A percentile compares a stretch with the other conserved stretches of the same genome.
phyloP scores from a whole-genome alignment of 2,329 filamentous ascomycete genomes.

The Apiospora pterosperma region DNA sequence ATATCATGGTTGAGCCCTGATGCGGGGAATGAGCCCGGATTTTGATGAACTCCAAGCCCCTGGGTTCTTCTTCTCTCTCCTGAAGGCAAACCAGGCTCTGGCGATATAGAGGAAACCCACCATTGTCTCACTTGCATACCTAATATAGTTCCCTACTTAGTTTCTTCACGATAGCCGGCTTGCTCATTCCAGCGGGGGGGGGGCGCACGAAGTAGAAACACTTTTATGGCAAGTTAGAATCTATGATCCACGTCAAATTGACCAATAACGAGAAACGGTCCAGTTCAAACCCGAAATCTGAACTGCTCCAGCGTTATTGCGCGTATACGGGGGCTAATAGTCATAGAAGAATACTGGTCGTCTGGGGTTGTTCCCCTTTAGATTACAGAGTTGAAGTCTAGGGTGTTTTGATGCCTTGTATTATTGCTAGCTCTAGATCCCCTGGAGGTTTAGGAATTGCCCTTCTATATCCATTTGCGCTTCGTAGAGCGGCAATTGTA shows the following conservation, averaged over 20 bases:
- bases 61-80: not conserved
- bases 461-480: constrained; percentile 16
- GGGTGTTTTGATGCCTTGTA: too few species aligned
- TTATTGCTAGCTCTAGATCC: too few species aligned
- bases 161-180: too few species aligned
- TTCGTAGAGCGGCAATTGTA: constrained; percentile 5
- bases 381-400: too few species aligned
- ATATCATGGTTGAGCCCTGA: not conserved
- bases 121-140: too few species aligned
- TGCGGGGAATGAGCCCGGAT: not conserved
- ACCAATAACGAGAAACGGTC: not conserved
- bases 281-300: not conserved
- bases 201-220: not conserved
- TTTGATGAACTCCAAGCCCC: not conserved
- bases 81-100: not conserved
- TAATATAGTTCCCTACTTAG: too few species aligned
- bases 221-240: not conserved
- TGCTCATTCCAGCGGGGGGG: too few species aligned
- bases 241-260: not conserved
- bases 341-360: not conserved
- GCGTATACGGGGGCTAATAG: not conserved
- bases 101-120: too few species aligned
- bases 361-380: not conserved
- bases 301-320: not conserved
- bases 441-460: constrained; percentile 1